These are phyloP conservation scores for Akanthomyces muscarius DNA, from an alignment of 2,329 filamentous ascomycete species.

Conservation along the genomic window DNA sequence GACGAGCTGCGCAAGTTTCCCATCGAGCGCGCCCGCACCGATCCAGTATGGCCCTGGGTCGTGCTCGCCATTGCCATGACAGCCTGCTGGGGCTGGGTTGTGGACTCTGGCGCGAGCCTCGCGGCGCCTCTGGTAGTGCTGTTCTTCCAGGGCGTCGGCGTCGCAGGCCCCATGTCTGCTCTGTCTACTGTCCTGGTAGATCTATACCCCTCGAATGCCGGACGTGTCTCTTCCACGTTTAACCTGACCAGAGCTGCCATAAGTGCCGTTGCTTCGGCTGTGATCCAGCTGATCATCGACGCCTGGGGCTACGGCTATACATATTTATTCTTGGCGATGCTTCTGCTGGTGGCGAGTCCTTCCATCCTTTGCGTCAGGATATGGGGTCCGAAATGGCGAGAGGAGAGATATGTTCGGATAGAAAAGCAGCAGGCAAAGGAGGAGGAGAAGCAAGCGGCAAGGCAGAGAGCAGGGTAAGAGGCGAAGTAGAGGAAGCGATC, in stretches of 20 bases:
- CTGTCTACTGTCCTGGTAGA: conserved; percentile 41
- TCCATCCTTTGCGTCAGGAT: conserved; percentile 27
- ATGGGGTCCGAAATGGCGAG: conserved; percentile 31
- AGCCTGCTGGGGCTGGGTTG: conserved; percentile 41
- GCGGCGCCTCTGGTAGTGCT: conserved; percentile 39
- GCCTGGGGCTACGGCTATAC: conserved; percentile 38
- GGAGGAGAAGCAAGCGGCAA: background rate
- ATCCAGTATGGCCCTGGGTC: conserved; percentile 36
- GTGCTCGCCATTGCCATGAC: conserved; percentile 42
- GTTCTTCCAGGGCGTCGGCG: conserved; percentile 34
- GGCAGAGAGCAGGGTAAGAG: background rate
- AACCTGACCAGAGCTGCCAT: conserved; percentile 39
- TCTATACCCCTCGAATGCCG: conserved; percentile 38
- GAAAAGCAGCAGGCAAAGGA: conserved; percentile 1
- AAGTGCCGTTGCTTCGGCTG: conserved; percentile 37
- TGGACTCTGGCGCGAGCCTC: conserved; percentile 34
- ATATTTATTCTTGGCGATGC: conserved; percentile 32
- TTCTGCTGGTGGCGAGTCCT: conserved; percentile 28
- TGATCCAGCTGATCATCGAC: conserved; percentile 39
- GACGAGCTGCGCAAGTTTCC: conserved; percentile 33
- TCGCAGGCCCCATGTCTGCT: conserved; percentile 39
- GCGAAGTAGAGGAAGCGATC: no score
- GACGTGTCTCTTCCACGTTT: conserved; percentile 39
- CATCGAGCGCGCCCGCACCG: conserved; percentile 36
- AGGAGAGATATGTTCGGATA: conserved; percentile 27